These are phyloP conservation scores for Rhynchospora breviuscula DNA, from an alignment of 176 grass and related monocot genomes.

Conservation along the genomic window DNA sequence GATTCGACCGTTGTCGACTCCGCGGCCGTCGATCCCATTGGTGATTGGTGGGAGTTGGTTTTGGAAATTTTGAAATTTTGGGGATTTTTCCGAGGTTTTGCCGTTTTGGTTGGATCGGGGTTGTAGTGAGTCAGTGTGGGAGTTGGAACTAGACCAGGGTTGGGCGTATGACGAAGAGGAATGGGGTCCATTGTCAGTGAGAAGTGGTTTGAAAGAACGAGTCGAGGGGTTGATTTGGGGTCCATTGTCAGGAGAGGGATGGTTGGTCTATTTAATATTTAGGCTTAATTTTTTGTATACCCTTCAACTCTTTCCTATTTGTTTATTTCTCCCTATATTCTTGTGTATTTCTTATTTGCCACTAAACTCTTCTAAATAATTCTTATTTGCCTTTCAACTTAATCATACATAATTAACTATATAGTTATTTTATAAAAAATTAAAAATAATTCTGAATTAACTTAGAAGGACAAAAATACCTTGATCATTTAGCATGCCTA, in stretches of 20 bases:
- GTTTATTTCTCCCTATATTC: too few species aligned
- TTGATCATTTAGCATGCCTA: too few species aligned
- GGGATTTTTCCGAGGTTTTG: not conserved
- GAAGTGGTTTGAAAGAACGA: not conserved
- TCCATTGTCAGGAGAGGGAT: not conserved
- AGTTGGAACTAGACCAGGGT: not conserved
- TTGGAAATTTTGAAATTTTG: not conserved
- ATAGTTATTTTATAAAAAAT: too few species aligned
- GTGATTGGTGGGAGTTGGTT: not conserved
- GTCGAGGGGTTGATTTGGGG: not conserved
- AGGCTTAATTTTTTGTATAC: too few species aligned
- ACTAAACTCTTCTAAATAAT: too few species aligned
- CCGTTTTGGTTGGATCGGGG: not conserved
- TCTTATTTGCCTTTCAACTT: too few species aligned
- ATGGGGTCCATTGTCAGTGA: not conserved
- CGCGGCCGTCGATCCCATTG: conserved; percentile 18
- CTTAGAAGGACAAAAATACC: too few species aligned
- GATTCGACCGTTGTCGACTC: conserved; percentile 75
- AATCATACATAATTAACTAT: too few species aligned
- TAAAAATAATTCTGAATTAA: too few species aligned
- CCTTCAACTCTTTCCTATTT: too few species aligned
- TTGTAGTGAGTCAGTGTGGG: not conserved
- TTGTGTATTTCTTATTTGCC: too few species aligned
- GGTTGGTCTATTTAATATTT: not conserved
- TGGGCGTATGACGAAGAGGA: not conserved